Base-by-base conservation (phyloP, 352 stramenopile species). In the Pythium brachiatum region DNA sequence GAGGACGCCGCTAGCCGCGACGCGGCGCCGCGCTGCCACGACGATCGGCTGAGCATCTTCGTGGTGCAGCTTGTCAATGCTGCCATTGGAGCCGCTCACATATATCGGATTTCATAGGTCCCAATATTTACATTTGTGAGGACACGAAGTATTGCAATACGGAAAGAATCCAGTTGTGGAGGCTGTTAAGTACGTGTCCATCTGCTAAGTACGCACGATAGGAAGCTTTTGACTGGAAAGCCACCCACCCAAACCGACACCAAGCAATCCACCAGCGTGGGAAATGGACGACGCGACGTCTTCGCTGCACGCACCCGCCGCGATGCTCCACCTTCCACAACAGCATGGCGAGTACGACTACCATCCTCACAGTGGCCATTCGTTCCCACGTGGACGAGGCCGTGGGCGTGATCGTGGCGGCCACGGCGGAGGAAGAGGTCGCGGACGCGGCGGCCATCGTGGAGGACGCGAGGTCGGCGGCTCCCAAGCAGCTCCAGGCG, bases 61-160 rank as follows among this genome's bases (percentile, higher is more conserved):
- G 43, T 8, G 5, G 16, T 48, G 32, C 1, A 23, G 8, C 21
- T 54, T 27, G 32, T 43, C 20, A 41, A 38, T 47, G 31, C 20
- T 57, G 9, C 18, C 13, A 34, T 41, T 39, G 39, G 8, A 65
- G 59, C 59, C 53, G 60, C 51, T 66, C 60, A 41, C 39, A 18
- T 23, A 25, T 29, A 60, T 53, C 7, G 25, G 11, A 25, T 64
- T 25, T 15, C 29, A 63, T 7, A 57, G 57, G 46, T 57, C 7
- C 32, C 39, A 23, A 0, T 0, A n/a, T 25, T 3, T n/a, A 47
- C 16, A 12, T 47, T 0, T 18, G 9, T 6, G 39, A 47, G 1
- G 18, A 31, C 1, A 54, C 2, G 6, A 18, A 34, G 39, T 38
- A 20, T 32, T 39, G 21, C 20, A 27, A 51, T 64, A 43, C 25